Conservation (phyloP, 148 eudicot genomes). For the Vaccinium macrocarpon region DNA sequence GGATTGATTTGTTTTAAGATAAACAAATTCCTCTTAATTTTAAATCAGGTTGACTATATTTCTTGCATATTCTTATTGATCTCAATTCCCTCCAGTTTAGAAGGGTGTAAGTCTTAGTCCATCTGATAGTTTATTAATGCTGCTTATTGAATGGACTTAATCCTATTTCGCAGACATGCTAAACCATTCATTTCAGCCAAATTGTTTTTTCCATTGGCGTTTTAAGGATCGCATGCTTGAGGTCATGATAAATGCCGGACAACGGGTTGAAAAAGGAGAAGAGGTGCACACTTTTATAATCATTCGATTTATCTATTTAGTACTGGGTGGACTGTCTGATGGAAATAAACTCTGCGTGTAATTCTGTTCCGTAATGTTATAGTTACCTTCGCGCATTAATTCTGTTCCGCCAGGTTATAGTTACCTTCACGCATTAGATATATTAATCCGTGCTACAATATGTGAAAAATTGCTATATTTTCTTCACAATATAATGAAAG, state of each 20-base stretch:
- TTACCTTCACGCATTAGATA: background rate
- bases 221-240: conserved; percentile 97
- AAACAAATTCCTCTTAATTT: background rate
- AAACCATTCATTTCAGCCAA: conserved; percentile 92
- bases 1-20: background rate
- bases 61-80: background rate
- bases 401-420: background rate
- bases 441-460: background rate
- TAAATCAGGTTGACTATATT: background rate
- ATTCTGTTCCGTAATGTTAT: background rate
- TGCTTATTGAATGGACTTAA: background rate
- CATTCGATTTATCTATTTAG: background rate
- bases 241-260: conserved; percentile 98
- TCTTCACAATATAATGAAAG: background rate
- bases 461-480: background rate
- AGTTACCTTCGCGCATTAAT: background rate
- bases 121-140: background rate
- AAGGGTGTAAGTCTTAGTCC: background rate
- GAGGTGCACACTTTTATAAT: conserved; percentile 54
- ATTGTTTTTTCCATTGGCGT: conserved; percentile 99
- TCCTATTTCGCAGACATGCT: conserved; percentile 71
- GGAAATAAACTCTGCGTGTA: background rate
- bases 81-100: background rate
- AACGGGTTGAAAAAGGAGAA: conserved; percentile 73
- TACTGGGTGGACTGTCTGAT: background rate